Conservation (phyloP, 2,329 filamentous ascomycete genomes). For the Beauveria scarabaeidicola region DNA sequence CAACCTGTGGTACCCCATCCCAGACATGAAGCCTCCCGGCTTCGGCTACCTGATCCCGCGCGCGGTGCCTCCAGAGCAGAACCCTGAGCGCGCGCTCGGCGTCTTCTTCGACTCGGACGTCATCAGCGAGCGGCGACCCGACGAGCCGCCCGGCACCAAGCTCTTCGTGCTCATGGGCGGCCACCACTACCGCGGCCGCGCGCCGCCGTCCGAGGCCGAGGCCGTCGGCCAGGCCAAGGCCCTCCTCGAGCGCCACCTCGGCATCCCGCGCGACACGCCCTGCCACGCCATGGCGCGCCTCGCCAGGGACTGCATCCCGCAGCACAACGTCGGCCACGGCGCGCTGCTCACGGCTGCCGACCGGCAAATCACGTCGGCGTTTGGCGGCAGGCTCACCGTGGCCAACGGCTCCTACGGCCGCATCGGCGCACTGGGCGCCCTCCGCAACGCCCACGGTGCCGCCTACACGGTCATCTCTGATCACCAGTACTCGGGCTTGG, state of each 20-base stretch:
- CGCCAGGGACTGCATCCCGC: constrained; percentile 71
- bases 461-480: constrained; percentile 28
- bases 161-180: constrained; percentile 92
- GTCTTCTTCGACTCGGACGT: constrained; percentile 83
- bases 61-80: constrained; percentile 58
- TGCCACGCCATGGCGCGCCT: constrained; percentile 51
- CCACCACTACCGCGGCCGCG: constrained; percentile 64
- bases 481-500: constrained; percentile 22
- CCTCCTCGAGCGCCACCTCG: constrained; percentile 65
- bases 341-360: constrained; percentile 50
- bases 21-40: constrained; percentile 56
- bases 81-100: constrained; percentile 76
- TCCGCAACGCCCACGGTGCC: constrained; percentile 42
- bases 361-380: constrained; percentile 44
- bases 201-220: constrained; percentile 51
- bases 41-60: constrained; percentile 91
- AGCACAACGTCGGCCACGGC: constrained; percentile 75
- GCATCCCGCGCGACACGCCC: constrained; percentile 53
- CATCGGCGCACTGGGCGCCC: constrained; percentile 42
- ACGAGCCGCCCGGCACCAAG: constrained; percentile 62
- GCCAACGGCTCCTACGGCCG: constrained; percentile 46
- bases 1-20: constrained; percentile 72
- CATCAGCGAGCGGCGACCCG: constrained; percentile 34
- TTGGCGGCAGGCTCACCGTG: constrained; percentile 56
- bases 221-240: constrained; percentile 61